Evolutionary conservation across 441 rosid species (phyloP), one percentile per base, ranked within the genome.

Genomic region (Erodium chrysanthum): DNA sequence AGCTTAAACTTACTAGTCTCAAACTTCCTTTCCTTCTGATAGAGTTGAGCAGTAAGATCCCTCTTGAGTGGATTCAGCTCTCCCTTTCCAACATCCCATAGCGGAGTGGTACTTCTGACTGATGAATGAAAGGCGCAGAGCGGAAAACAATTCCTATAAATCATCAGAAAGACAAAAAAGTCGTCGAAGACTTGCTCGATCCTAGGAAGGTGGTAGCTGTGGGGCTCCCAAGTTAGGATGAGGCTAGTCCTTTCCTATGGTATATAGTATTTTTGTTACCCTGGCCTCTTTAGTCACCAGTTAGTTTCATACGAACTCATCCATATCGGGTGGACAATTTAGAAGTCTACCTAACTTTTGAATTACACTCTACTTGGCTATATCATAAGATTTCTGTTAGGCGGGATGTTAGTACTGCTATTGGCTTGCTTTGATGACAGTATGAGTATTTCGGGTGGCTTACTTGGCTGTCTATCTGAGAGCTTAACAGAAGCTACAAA

Each of bases 341-440:
- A 46, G 54, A 46, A 44, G 52, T 44, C 52, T 44, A 44, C 52
- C 52, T 44, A 44, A 44, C 52, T 44, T 46, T 46, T 46, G 54
- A 46, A 46, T 46, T 46, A 46, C 54, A 46, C 50, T 42, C 50
- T 42, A 42, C 50, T 42, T 42, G 54, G 54, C 54, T 46, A 46
- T 46, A 46, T 46, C 54, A 46, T 46, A 46, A 46, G 54, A 46
- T 46, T 46, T 14, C 54, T 46, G 54, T 46, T 46, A 46, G 54
- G 54, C 54, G 54, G 54, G 54, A 46, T 46, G 54, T 46, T 46
- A 46, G 54, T 46, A 46, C 54, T 46, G 54, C 54, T 46, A 46
- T 46, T 46, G 54, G 54, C 54, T 46, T 46, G 54, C 54, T 46
- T 46, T 46, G 54, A 46, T 46, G 54, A 46, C 54, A 46, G 54